Evolutionary conservation across 1,284 basidiomycete species (phyloP), one percentile per base, ranked within the genome.

Genomic region (Sanghuangporus weigelae): DNA sequence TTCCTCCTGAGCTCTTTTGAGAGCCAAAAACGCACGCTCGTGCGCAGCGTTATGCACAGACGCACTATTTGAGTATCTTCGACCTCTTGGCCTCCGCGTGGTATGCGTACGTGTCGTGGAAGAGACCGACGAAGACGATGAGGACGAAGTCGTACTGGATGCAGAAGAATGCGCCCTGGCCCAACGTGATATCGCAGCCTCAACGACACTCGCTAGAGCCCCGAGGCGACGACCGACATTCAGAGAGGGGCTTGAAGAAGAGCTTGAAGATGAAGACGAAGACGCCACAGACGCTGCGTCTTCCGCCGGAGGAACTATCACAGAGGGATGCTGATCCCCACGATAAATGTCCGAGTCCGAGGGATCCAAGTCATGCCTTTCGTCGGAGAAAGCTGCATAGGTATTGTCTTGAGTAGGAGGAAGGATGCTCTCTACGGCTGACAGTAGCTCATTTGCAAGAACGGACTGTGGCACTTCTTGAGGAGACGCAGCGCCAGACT

Each of bases 1-100:
- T 67, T 84, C 80, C 68, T 84, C 81, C 21, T 86, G 80, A 49
- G 87, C 87, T 64, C 81, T 82, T 56, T 86, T 77, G 50, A 83
- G 79, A 51, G 80, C 83, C 1, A 79, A 78, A 46, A 89, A 79
- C 62, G 85, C 80, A 54, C 79, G 77, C 71, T 87, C 84, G 4
- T 85, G 84, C 63, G 78, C 77, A 44, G 78, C 71, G 38, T 81
- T 82, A 54, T 78, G 78, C 35, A 83, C 65, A 59, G 81, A 82
- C n/a, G 77, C 76, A 8, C 76, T 65, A 67, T 81, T 83, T 12
- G 77, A 75, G 7, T 77, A 60, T 7, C 66, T 63, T 36, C 67
- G 75, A 10, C 80, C 75, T 66, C 75, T 79, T 23, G 79, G 76
- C 44, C 78, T 74, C 21, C 79, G 77, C 39, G 75, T 71, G 10